Conservation (phyloP, 1,284 basidiomycete genomes). For the Bjerkandera adusta region DNA sequence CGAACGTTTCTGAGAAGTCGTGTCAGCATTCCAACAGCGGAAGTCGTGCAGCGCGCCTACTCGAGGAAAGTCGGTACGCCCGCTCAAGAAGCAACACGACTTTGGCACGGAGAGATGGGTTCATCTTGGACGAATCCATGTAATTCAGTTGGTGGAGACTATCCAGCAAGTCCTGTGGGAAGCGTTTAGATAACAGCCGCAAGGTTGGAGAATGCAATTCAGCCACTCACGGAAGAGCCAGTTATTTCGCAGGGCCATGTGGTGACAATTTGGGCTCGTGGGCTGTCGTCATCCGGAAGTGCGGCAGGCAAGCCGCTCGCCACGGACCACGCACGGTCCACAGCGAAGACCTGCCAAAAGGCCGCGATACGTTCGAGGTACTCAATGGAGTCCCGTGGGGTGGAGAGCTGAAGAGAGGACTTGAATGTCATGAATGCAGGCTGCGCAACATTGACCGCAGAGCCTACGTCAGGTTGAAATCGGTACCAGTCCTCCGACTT, state of each 20-base stretch:
- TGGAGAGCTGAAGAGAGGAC: slow-evolving; percentile 33
- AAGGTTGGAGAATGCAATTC: slow-evolving; percentile 11
- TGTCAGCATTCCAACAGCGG: background rate
- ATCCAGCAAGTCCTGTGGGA: slow-evolving; percentile 3
- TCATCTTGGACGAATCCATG: slow-evolving; percentile 17
- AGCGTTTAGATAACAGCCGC: background rate
- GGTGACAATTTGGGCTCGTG: slow-evolving; percentile 48
- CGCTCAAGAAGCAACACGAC: slow-evolving; percentile 50
- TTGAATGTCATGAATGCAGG: slow-evolving; percentile 18
- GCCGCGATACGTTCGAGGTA: slow-evolving; percentile 47
- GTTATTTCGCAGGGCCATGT: slow-evolving; percentile 44
- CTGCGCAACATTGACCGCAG: slow-evolving; percentile 9
- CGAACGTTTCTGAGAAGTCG: slow-evolving; percentile 18
- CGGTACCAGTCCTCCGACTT: slow-evolving; percentile 30
- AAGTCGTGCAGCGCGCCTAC: slow-evolving; percentile 29
- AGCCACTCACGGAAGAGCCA: slow-evolving; percentile 19
- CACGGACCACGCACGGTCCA: slow-evolving; percentile 58
- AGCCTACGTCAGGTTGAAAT: slow-evolving; percentile 23
- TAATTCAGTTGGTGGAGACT: slow-evolving; percentile 3
- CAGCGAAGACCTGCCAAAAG: slow-evolving; percentile 61
- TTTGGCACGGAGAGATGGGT: slow-evolving; percentile 41
- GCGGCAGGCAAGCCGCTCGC: slow-evolving; percentile 52
- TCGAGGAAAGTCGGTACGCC: slow-evolving; percentile 42
- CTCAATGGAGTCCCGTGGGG: slow-evolving; percentile 35
- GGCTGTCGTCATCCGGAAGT: slow-evolving; percentile 48